These are phyloP conservation scores for Amylostereum chailletii DNA, from an alignment of 1,284 basidiomycete species.

Conservation along the genomic window DNA sequence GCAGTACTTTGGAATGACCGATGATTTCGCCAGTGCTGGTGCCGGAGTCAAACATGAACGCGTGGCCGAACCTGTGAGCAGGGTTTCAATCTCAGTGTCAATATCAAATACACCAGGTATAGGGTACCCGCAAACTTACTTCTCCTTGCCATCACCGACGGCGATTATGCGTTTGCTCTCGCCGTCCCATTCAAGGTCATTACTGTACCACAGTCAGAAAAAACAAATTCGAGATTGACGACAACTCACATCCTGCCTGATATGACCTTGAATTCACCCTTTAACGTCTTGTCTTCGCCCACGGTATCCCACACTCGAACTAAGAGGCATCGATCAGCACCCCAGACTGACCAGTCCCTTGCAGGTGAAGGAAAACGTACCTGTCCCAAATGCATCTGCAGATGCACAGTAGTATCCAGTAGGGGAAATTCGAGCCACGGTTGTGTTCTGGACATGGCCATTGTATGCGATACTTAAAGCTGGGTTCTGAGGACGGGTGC, in stretches of 20 bases:
- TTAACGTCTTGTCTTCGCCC: constrained; percentile 80
- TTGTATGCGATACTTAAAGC: constrained; percentile 53
- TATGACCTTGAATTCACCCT: constrained; percentile 79
- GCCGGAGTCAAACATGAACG: constrained; percentile 85
- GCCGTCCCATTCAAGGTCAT: constrained; percentile 94
- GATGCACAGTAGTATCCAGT: constrained; percentile 95
- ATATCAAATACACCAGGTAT: constrained; percentile 2
- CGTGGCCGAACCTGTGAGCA: constrained; percentile 65
- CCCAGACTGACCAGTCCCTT: background rate
- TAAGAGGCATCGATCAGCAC: constrained; percentile 18
- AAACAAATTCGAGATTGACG: background rate
- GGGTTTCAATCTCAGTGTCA: background rate
- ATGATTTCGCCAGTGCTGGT: constrained; percentile 88
- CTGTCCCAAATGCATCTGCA: constrained; percentile 72
- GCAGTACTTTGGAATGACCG: constrained; percentile 80
- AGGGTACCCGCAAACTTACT: constrained; percentile 33
- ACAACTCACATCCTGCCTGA: constrained; percentile 70
- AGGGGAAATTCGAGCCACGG: constrained; percentile 88
- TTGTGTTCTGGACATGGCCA: constrained; percentile 80
- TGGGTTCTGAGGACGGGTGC: constrained; percentile 37
- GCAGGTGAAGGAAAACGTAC: constrained; percentile 29
- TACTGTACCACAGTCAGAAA: constrained; percentile 33
- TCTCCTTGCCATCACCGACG: constrained; percentile 92
- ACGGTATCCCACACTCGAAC: constrained; percentile 93
- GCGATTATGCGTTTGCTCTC: constrained; percentile 95